Evolutionary conservation across 108 stramenopile species (phyloP), one percentile per base, ranked within the genome.

Genomic region (Stephanodiscus triporus): DNA sequence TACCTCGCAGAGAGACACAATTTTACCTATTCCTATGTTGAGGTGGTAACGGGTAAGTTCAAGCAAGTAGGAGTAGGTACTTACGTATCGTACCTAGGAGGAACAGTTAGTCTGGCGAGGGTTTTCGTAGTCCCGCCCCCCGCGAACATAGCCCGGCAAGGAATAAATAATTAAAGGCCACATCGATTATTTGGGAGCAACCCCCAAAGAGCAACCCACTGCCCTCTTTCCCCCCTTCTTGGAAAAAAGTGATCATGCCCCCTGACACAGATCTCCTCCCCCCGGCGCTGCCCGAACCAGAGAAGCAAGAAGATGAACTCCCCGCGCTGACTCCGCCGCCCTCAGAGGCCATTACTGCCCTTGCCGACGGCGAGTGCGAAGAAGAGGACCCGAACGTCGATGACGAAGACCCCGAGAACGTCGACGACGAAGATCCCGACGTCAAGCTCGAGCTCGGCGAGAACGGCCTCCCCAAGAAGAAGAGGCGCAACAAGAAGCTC

Each of bases 401-500:
- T 30, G 56, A 34, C 17, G 56, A 14, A 30, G 56, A 54, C n/a
- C n/a, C n/a, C n/a, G n/a, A n/a, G n/a, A n/a, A n/a, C 23, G 53
- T 26, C 53, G 53, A 54, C 23, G 53, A 9, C 0, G 23, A 13
- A 7, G 53, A 54, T 4, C 26, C 53, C 53, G 23, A 54, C 53
- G 27, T 54, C 27, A 57, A 57, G 30, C 19, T 57, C 56, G 56
- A 27, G 27, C 1, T 30, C 30, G 56, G 63, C 19, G 43, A 64
- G 48, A 27, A 45, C 63, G 27, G 27, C 32, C 43, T 45, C 20
- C 66, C 66, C 16, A 67, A 67, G 50, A 54, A 54, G 53, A 45
- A 45, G 16, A 45, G 43, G 27, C 68, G 68, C 56, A 70, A 70
- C 68, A 70, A 70, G 68, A 70, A 70, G 68, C 38, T 57, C 20